Conservation (phyloP, 257 asterid species). For the Nicotiana sylvestris region DNA sequence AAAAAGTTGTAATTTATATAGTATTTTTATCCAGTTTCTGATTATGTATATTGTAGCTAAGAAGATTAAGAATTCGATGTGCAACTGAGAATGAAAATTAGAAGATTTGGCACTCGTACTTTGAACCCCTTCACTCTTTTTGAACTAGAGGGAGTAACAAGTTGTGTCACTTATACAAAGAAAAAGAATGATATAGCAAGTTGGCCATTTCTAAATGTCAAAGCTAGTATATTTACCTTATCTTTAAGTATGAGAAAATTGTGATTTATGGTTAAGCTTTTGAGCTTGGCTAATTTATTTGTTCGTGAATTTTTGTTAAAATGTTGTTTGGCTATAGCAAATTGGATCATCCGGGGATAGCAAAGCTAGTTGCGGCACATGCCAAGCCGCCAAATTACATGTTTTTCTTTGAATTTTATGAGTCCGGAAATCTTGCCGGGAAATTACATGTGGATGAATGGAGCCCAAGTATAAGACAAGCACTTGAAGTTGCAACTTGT, state of each 20-base stretch:
- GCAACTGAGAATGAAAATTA: not conserved
- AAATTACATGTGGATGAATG: conserved; percentile 82
- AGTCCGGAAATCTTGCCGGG: conserved; percentile 68
- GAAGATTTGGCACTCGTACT: not conserved
- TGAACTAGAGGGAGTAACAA: not conserved
- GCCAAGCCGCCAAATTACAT: conserved; percentile 87
- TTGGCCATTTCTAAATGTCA: not conserved
- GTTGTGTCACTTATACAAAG: not conserved
- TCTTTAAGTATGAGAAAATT: not conserved
- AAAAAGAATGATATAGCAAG: not conserved
- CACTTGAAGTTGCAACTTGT: conserved; percentile 36
- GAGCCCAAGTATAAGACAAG: conserved; percentile 54
- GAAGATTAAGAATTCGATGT: not conserved
- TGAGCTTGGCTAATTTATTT: conserved; percentile 5
- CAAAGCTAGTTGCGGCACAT: conserved; percentile 83
- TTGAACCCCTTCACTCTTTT: not conserved
- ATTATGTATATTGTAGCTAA: not conserved
- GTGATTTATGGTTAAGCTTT: conserved; percentile 16
- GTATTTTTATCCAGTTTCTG: not conserved
- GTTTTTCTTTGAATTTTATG: conserved; percentile 73
- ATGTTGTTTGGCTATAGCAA: conserved; percentile 46
- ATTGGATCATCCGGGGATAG: conserved; percentile 77
- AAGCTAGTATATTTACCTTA: not conserved
- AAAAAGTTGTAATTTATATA: not conserved
- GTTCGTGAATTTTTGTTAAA: not conserved